These are phyloP conservation scores for Sarocladium brachiariae DNA, from an alignment of 2,329 filamentous ascomycete species.

Conservation along the genomic window DNA sequence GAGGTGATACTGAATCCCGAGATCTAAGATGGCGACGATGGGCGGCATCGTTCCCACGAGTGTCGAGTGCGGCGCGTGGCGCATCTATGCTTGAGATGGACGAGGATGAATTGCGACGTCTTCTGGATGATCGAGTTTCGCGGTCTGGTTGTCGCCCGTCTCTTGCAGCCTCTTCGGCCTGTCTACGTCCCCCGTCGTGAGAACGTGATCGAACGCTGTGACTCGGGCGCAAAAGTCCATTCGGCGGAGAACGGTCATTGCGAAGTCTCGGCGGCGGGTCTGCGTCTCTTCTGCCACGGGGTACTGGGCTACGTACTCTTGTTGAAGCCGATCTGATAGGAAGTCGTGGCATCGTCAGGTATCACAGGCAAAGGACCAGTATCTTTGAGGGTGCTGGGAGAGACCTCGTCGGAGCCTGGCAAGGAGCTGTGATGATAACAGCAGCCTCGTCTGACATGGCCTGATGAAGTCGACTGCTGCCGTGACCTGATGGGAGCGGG, in stretches of 20 bases:
- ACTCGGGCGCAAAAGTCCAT: neutral
- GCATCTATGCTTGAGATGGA: neutral
- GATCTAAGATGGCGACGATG: neutral
- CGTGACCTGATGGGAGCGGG: conserved; percentile 9
- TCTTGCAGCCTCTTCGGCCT: neutral
- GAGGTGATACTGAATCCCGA: neutral
- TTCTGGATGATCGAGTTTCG: neutral
- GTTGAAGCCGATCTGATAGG: conserved; percentile 6
- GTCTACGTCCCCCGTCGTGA: conserved; percentile 5
- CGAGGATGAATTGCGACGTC: conserved; percentile 4
- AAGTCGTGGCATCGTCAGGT: neutral
- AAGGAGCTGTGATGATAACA: neutral
- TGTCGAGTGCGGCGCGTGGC: neutral
- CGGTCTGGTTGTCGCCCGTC: neutral
- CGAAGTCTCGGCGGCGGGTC: neutral
- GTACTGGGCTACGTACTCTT: conserved; percentile 1
- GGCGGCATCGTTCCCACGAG: neutral
- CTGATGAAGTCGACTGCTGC: neutral
- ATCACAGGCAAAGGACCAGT: neutral
- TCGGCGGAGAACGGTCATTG: neutral
- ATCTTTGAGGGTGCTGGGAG: neutral
- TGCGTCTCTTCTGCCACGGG: conserved; percentile 2
- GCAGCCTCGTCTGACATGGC: conserved; percentile 1
- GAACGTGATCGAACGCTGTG: conserved; percentile 6
- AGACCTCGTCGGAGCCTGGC: neutral